Percentiles rank a stretch among this genome's conserved stretches.
Conservation (phyloP, 768 basidiomycete species). For the Kwoniella mangroviensis region DNA sequence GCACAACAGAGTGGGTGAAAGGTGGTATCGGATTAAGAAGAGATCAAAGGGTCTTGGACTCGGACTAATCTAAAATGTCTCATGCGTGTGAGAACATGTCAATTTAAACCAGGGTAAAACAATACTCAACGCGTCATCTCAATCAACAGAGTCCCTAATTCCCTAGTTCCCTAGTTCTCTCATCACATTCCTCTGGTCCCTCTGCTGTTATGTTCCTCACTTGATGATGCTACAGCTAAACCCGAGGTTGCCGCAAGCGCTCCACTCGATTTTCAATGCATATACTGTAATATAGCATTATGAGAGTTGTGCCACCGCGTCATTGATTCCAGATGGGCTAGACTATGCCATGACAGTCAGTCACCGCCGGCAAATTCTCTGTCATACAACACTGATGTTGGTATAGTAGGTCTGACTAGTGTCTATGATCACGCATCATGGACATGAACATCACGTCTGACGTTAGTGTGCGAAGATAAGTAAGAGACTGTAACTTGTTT, state of each 20-base stretch:
- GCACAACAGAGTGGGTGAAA: no score
- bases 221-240: not conserved
- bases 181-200: not conserved
- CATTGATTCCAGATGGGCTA: not conserved
- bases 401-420: not conserved
- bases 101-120: slow-evolving; percentile 5
- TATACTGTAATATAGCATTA: not conserved
- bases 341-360: not conserved
- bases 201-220: not conserved
- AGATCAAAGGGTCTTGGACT: not conserved
- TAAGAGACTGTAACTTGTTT: not conserved
- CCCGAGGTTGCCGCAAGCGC: not conserved
- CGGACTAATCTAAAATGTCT: not conserved
- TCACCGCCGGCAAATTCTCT: not conserved
- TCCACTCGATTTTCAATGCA: not conserved
- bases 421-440: no score
- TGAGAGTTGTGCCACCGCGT: not conserved
- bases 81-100: not conserved
- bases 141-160: not conserved
- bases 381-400: not conserved
- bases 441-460: no score
- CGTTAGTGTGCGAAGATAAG: no score
- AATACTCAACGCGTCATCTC: not conserved
- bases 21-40: no score
- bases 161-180: not conserved